Conservation (phyloP, 192 early-diverging fungal genomes). For the Thamnidium elegans region DNA sequence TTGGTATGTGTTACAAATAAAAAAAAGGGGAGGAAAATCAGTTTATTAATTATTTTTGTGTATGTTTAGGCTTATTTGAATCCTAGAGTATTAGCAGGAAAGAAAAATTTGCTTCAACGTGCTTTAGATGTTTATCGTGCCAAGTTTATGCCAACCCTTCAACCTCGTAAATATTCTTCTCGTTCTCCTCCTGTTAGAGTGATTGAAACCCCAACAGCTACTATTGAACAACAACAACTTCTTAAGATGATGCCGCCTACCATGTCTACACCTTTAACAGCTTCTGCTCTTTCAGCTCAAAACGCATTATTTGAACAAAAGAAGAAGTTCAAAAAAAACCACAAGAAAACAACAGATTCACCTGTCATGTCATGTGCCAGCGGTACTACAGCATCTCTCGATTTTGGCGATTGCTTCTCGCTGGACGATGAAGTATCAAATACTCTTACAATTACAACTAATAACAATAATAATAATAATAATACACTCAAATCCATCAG, state of each 20-base stretch:
- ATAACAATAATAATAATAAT: too few species aligned
- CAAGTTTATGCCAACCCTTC: conserved; percentile 34
- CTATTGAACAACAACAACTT: background rate
- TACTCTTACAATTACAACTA: too few species aligned
- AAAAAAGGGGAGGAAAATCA: background rate
- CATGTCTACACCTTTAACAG: conserved; percentile 13
- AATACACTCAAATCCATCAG: background rate
- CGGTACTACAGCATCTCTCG: conserved; percentile 30
- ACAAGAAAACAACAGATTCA: background rate
- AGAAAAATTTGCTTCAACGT: conserved; percentile 35
- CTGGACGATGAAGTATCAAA: conserved; percentile 15
- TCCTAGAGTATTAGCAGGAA: conserved; percentile 32
- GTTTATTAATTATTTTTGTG: background rate
- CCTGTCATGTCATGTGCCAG: conserved; percentile 15
- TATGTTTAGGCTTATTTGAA: conserved; percentile 32
- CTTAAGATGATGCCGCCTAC: conserved; percentile 13
- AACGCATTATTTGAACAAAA: conserved; percentile 15
- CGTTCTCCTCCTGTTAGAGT: conserved; percentile 2
- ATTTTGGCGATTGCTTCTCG: conserved; percentile 35
- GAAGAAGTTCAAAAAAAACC: background rate
- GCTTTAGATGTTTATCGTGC: conserved; percentile 34
- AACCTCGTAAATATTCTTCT: conserved; percentile 24
- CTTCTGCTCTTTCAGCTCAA: conserved; percentile 14
- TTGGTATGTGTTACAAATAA: conserved; percentile 23
- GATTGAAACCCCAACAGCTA: background rate